Percentiles rank a stretch among this genome's conserved stretches.
These are phyloP conservation scores for Brassica hybrid DNA, from an alignment of 441 rosid genomes.

Conservation along the genomic window DNA sequence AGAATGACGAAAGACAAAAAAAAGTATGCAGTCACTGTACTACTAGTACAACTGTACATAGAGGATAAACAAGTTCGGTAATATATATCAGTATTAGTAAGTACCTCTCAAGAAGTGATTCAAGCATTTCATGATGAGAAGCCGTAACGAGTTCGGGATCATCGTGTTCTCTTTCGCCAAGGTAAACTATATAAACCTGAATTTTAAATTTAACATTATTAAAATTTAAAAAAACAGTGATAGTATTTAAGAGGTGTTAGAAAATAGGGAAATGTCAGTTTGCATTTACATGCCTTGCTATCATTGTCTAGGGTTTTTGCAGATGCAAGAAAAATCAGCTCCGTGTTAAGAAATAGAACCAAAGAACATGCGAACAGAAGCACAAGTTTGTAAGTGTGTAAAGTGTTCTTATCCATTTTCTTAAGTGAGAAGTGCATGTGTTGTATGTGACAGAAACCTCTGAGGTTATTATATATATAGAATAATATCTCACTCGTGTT, in stretches of 20 bases:
- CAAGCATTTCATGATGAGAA: slow-evolving; percentile 49
- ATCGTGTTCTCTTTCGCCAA: slow-evolving; percentile 43
- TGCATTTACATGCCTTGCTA: slow-evolving; percentile 15
- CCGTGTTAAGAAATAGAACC: slow-evolving; percentile 10
- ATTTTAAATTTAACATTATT: neutral
- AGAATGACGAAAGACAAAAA: neutral
- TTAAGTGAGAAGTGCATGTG: slow-evolving; percentile 21
- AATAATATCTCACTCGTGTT: neutral
- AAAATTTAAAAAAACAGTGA: neutral
- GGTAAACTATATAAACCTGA: slow-evolving; percentile 38
- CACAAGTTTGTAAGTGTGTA: slow-evolving; percentile 23
- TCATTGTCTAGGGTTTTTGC: slow-evolving; percentile 2
- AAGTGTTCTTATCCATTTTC: slow-evolving; percentile 17
- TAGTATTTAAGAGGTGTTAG: neutral
- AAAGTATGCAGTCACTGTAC: too few species aligned
- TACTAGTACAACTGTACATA: neutral
- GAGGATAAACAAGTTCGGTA: neutral
- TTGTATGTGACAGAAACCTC: neutral
- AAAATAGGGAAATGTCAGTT: neutral
- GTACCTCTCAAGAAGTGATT: slow-evolving; percentile 47
- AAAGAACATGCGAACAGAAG: slow-evolving; percentile 18
- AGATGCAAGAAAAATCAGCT: slow-evolving; percentile 16
- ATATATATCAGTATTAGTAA: neutral
- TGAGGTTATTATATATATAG: slow-evolving; percentile 2
- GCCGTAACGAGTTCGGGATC: slow-evolving; percentile 41